A percentile compares a stretch with the other conserved stretches of the same genome.
Conservation (phyloP, 768 basidiomycete genomes). For the Termitomyces sp. region DNA sequence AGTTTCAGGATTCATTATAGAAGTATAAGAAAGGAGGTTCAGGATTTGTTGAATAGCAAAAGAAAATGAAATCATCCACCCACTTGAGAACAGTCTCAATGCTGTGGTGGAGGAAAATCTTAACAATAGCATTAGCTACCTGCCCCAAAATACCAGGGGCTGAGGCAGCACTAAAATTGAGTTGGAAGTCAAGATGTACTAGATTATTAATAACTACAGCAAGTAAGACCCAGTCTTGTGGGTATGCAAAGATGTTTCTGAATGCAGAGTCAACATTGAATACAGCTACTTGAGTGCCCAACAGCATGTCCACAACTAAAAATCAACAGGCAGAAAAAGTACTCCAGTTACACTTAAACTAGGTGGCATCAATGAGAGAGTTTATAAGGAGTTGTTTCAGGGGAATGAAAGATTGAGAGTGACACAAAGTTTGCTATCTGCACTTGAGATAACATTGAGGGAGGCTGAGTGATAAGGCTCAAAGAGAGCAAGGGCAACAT, state of each 20-base stretch:
- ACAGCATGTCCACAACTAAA: rapidly evolving
- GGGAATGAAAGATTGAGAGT: not conserved
- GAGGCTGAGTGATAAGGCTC: not conserved
- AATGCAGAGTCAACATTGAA: not conserved
- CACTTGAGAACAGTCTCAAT: too few relatives aligned
- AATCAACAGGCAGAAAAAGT: not conserved
- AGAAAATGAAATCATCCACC: too few relatives aligned
- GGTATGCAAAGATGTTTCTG: not conserved
- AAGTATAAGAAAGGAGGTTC: too few relatives aligned
- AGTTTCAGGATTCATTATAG: not conserved
- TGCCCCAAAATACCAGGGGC: not conserved
- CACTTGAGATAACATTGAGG: not conserved
- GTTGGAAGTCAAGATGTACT: not conserved
- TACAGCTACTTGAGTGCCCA: not conserved
- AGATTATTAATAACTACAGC: not conserved
- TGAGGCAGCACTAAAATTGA: not conserved
- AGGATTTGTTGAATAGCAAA: too few relatives aligned
- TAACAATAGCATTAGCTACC: not conserved
- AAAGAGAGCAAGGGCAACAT: not conserved
- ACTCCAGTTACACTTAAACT: not conserved
- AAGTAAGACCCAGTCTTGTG: not conserved
- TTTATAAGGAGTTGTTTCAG: not conserved
- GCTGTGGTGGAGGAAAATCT: not conserved
- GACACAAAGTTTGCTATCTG: not conserved
- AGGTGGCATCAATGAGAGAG: not conserved